Base-by-base conservation (phyloP, 208 protist genomes). In the Herpetomonas muscarum region DNA sequence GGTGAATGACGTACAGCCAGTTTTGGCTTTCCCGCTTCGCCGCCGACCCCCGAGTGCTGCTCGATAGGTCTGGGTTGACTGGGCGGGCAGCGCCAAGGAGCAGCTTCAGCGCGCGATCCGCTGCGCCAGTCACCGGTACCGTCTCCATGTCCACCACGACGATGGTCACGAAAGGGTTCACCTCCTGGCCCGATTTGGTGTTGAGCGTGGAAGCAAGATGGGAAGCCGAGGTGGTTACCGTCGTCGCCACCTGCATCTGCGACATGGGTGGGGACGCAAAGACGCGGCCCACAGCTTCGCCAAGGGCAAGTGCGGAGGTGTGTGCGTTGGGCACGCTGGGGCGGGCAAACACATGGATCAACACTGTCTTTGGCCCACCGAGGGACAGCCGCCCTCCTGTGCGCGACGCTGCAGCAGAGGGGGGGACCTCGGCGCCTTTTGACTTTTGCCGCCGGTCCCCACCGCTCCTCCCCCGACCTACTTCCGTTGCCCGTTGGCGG, bases 301-400 rank as follows among this genome's bases (percentile, higher is more conserved):
- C 79, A n/a, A 81, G 44, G 6, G 73, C 60, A 1, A 44, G 39
- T 3, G 64, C 70, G 21, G 51, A 50, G 41, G 51, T 42, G 21
- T 56, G 45, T 0, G 34, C 30, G 21, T 73, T 48, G 3, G 69
- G 61, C 41, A 31, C 55, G 45, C 31, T 46, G 2, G 45, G 3
- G 12, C 41, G 57, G 12, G 73, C 49, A 32, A 86, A 68, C n/a
- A 76, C 56, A 49, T 86, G 79, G 13, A 86, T 62, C 1, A 82
- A 62, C 7, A 82, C 74, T n/a, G 56, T 39, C 41, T 54, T 53
- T 1, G 52, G n/a, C 1, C 45, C 36, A 6, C 47, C 46, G 44
- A n/a, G n/a, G n/a, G n/a, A n/a, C n/a, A n/a, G n/a, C n/a, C n/a
- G n/a, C n/a, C n/a, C n/a, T n/a, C n/a, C n/a, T n/a, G n/a, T n/a